Evolutionary conservation across 345 rosid genomes (phyloP), one percentile per base, ranked within the genome.

Genomic region (Jatropha curcas): DNA sequence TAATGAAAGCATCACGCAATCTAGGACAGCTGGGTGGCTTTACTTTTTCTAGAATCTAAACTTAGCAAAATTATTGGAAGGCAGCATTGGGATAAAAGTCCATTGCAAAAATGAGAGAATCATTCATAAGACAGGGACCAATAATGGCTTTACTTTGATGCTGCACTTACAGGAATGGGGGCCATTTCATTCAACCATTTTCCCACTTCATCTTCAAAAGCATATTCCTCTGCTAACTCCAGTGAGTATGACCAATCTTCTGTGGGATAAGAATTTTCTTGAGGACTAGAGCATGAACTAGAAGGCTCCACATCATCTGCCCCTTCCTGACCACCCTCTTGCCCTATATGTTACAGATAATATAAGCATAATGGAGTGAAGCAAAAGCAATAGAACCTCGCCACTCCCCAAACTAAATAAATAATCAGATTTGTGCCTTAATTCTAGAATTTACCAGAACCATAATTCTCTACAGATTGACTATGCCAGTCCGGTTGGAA

Each of bases 111-210:
- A 48, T 19, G 17, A 37, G 67, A 24, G 67, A 37, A 64, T 25
- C 67, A 39, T 64, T 39, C 39, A 24, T 1, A 53, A 17, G 27
- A 56, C 22, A 67, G 50, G 45, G 10, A 70, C 33, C 60, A 56
- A 67, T 25, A 35, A 25, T 60, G 56, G 14, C 45, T 34, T 24
- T 60, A 48, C 39, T 41, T 69, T 13, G 59, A 70, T 51, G 65
- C 51, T 11, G 77, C 56, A 84, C 94, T 84, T 82, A 89, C 94
- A n/a, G 89, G 94, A 66, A 89, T 83, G 34, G 89, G 82, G 80
- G 86, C 81, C 91, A 89, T 87, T 76, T 84, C 88, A 82, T 84
- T 83, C 63, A 89, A 77, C 85, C 86, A 77, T 78, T 86, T 86
- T 63, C 86, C 88, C 61, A 89, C 85, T 81, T 87, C 91, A 27